Percentiles rank a stretch among this genome's conserved stretches.
Conservation (phyloP, 2,329 filamentous ascomycete genomes). For the Grosmannia huntii region DNA sequence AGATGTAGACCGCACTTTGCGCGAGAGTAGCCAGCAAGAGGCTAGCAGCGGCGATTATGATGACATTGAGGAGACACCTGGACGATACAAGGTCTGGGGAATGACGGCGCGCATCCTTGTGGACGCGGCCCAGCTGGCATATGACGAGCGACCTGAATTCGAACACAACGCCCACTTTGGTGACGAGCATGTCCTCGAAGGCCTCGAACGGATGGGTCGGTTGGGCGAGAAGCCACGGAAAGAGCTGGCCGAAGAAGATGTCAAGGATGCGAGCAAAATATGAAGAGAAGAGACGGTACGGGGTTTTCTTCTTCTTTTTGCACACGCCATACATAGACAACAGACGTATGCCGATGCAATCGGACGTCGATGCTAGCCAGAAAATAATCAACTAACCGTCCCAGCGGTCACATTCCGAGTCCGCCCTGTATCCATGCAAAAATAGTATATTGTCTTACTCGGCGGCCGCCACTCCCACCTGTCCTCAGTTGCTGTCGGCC, state of each 20-base stretch:
- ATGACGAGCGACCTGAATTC: constrained; percentile 71
- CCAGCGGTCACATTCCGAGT: neutral
- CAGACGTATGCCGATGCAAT: neutral
- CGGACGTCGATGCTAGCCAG: neutral
- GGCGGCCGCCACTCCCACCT: neutral
- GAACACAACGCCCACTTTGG: constrained; percentile 48
- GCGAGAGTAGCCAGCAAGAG: constrained; percentile 7
- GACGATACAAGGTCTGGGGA: constrained; percentile 76
- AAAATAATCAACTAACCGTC: neutral
- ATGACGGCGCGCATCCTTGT: constrained; percentile 89
- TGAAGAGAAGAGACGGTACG: constrained; percentile 12
- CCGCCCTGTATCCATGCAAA: neutral
- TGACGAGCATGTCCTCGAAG: constrained; percentile 37
- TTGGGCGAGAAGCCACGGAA: constrained; percentile 28
- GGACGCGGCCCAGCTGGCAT: constrained; percentile 76
- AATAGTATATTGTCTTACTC: neutral
- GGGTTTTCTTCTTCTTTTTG: neutral
- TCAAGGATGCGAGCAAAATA: constrained; percentile 24
- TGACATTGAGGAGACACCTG: constrained; percentile 18
- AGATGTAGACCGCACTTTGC: neutral
- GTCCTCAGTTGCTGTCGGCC: no score
- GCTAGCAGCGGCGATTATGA: constrained; percentile 3
- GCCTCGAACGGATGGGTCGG: constrained; percentile 29
- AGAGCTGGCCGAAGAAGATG: constrained; percentile 13
- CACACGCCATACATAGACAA: neutral